Conservation (phyloP, 177 flowering plant genomes). For the Tripterygium wilfordii region DNA sequence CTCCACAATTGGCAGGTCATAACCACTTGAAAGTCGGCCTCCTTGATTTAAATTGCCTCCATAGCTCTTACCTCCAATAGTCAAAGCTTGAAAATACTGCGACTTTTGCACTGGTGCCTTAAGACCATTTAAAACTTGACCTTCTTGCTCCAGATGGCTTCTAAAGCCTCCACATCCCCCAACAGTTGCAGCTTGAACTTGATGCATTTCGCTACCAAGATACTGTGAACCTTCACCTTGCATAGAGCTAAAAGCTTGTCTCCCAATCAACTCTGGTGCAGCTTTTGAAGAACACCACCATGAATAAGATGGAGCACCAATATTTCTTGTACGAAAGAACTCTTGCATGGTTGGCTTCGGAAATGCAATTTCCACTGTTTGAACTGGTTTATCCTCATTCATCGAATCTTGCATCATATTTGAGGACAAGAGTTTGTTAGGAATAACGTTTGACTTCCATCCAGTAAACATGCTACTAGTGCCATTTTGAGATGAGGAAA, state of each 20-base stretch:
- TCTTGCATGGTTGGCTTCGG: background rate
- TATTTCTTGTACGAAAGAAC: background rate
- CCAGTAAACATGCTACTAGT: background rate
- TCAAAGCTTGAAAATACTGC: background rate
- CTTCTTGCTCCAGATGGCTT: background rate
- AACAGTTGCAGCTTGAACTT: background rate
- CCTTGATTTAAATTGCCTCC: background rate
- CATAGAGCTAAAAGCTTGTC: background rate
- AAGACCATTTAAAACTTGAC: background rate
- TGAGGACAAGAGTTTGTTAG: background rate
- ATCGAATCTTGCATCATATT: background rate
- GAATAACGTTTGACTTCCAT: background rate
- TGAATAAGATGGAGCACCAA: background rate
- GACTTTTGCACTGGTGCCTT: slow-evolving; percentile 1
- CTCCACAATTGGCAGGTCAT: no score
- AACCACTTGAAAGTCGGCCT: no score
- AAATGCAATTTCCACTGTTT: background rate
- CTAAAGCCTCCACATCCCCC: background rate
- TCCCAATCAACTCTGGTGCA: background rate
- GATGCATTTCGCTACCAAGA: background rate
- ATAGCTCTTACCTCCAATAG: background rate
- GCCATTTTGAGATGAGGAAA: background rate
- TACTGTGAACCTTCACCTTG: background rate
- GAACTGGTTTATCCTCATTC: background rate
- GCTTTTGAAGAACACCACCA: background rate